A percentile compares a stretch with the other conserved stretches of the same genome.
Evolutionary conservation across 73 alveolate genomes (phyloP).

Genomic region (Tetrahymena elliotti): DNA sequence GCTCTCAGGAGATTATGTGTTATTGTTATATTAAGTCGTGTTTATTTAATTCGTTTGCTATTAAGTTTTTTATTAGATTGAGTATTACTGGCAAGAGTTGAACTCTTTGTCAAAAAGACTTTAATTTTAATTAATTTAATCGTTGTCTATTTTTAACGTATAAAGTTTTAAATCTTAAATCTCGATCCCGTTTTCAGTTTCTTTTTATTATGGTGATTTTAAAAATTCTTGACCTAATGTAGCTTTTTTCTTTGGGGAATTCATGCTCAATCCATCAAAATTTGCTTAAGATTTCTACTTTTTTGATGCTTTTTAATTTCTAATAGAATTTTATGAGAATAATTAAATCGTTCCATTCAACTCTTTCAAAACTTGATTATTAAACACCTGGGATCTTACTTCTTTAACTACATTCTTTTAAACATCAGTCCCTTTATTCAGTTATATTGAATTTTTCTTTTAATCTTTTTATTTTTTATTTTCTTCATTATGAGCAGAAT

Average conservation of each 20-base stretch:
- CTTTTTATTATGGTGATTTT: not conserved
- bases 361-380: not conserved
- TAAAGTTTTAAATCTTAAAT: not conserved
- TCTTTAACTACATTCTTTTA: not conserved
- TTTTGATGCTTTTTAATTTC: not conserved
- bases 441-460: not conserved
- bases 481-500: not conserved
- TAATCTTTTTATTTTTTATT: not conserved
- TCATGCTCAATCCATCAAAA: not conserved
- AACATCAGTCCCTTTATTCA: not conserved
- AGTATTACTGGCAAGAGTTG: not conserved
- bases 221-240: not conserved
- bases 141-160: not conserved
- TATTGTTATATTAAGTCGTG: not conserved
- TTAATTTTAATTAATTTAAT: too few species aligned
- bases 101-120: not conserved
- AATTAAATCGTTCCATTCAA: not conserved
- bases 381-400: not conserved
- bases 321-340: not conserved
- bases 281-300: not conserved
- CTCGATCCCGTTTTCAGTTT: not conserved
- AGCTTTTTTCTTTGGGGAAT: not conserved
- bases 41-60: too few species aligned
- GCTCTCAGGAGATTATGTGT: not conserved
- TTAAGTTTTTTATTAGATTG: not conserved